Conservation (phyloP, 2,329 filamentous ascomycete species). For the Fusarium sp. region DNA sequence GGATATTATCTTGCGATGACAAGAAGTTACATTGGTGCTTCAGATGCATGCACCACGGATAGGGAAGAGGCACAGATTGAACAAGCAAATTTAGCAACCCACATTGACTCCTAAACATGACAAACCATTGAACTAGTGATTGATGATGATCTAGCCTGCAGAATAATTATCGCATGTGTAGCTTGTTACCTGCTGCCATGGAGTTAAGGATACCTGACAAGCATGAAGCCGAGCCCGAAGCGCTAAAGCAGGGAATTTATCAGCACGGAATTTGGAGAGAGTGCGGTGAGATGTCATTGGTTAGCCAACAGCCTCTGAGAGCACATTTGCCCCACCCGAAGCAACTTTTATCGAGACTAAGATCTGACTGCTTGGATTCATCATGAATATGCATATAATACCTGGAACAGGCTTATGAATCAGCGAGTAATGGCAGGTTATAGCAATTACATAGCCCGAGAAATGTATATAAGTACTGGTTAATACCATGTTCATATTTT, state of each 20-base stretch:
- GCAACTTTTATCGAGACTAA: constrained; percentile 12
- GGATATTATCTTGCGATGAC: not conserved
- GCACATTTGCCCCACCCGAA: not conserved
- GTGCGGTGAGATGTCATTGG: not conserved
- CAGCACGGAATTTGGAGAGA: not conserved
- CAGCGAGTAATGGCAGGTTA: not conserved
- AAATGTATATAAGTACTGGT: not conserved
- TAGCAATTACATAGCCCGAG: accelerated
- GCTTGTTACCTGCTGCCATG: no score
- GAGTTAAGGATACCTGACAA: not conserved
- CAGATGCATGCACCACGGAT: no score
- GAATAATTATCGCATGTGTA: no score
- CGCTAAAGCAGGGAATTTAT: not conserved
- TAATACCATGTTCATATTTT: accelerated
- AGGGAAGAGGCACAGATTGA: no score
- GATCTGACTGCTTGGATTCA: not conserved
- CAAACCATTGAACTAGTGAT: no score
- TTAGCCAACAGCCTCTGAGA: accelerated
- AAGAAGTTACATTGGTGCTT: no score
- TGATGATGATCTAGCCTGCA: no score
- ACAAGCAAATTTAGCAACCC: no score
- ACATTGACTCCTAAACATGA: no score
- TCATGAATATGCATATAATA: no score
- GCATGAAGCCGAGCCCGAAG: not conserved
- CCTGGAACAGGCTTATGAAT: not conserved